A percentile compares a stretch with the other conserved stretches of the same genome.
Evolutionary conservation across 352 stramenopile species (phyloP).

Genomic region (Phytophthora parvispora): DNA sequence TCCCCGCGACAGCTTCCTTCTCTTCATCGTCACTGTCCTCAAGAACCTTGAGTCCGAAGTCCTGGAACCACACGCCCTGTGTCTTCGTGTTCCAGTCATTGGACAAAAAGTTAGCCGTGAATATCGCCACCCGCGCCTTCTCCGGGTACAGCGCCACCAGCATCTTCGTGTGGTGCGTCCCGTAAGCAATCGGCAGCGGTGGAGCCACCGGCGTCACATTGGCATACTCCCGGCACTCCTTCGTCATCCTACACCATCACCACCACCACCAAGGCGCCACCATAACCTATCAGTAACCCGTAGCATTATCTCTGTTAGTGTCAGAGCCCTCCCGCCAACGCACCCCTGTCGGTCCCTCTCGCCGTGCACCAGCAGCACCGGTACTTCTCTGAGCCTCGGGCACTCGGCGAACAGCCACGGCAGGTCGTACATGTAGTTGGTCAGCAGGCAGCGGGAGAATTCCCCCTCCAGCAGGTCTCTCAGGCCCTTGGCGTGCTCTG

Average conservation of each 20-base stretch:
- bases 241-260: constrained; percentile 51
- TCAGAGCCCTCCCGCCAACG: too few relatives aligned
- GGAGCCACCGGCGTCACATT: constrained; percentile 78
- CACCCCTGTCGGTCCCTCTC: constrained; percentile 66
- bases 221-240: constrained; percentile 60
- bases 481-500: constrained; percentile 57
- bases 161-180: constrained; percentile 92
- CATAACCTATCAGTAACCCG: background rate
- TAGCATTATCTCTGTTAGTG: too few relatives aligned
- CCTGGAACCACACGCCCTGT: constrained; percentile 86
- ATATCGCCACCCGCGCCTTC: constrained; percentile 83
- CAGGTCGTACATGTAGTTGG: constrained; percentile 88
- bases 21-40: constrained; percentile 41
- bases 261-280: background rate
- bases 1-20: background rate
- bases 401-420: constrained; percentile 78
- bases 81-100: constrained; percentile 89
- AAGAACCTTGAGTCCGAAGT: constrained; percentile 78
- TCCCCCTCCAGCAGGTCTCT: constrained; percentile 63
- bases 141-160: constrained; percentile 73
- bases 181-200: constrained; percentile 82
- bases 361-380: constrained; percentile 83
- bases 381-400: constrained; percentile 62
- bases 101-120: constrained; percentile 88
- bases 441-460: constrained; percentile 73